Evolutionary conservation across 2,329 filamentous ascomycete species (phyloP), one percentile per base, ranked within the genome.

Genomic region (Saccharata proteae): DNA sequence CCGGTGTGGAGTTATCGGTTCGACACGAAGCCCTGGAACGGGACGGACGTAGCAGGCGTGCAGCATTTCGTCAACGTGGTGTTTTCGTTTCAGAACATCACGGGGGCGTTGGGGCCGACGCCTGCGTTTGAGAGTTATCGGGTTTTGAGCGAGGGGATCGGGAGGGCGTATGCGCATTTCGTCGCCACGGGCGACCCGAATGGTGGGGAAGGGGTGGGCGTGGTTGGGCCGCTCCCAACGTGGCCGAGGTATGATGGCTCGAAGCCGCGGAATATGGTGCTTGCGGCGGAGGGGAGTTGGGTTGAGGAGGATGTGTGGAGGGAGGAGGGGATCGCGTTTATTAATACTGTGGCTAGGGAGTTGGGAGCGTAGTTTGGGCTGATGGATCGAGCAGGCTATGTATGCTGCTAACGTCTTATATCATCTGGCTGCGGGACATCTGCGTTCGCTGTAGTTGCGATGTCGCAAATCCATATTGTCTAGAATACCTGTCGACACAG

Each of bases 1-100:
- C 54, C 61, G 6, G 65, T 64, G 5, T 74, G 69, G 51, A 64
- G 60, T 37, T 74, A 72, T 49, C 60, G 65, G 19, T 74, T 74
- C 55, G 67, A 74, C 42, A 68, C 67, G 8, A 42, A 58, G 8
- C 43, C 58, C 0, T 55, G 57, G 6, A 61, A 64, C 14, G 43
- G 57, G 2, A 45, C 52, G 1, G 49, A 49, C 10, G 48, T 54
- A 3, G 43, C 46, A 0, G 61, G 62, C 0, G 60, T 61, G 0
- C 57, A 58, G 1, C 69, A 72, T 45, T 71, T 71, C 40, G 52
- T 51, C 36, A 55, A 60, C 40, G 50, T 57, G 3, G 48, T 48
- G 1, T 57, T 54, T 30, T 55, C 57, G 9, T 59, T 60, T 34
- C 43, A 56, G 42, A 59, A 60, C 39, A 43, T 46, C 4, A 29